phyloP scores from a whole-genome alignment of 345 rosid species.

The Camelina neglecta region DNA sequence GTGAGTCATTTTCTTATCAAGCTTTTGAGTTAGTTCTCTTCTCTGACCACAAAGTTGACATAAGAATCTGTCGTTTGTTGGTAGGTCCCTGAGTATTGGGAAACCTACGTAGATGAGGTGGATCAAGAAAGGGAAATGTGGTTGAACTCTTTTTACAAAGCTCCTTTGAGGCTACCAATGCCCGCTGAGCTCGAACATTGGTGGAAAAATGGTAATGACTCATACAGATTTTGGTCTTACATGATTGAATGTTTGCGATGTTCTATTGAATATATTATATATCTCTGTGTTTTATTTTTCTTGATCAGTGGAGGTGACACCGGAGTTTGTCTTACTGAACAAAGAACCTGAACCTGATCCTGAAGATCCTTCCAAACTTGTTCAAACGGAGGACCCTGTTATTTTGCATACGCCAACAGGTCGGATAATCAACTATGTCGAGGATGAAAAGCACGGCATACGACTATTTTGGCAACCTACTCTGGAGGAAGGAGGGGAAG shows the following conservation, averaged over 20 bases:
- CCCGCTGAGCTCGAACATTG: slow-evolving; percentile 96
- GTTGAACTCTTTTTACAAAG: slow-evolving; percentile 93
- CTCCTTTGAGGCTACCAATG: slow-evolving; percentile 92
- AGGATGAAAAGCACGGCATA: slow-evolving; percentile 83
- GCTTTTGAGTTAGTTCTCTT: slow-evolving; percentile 35
- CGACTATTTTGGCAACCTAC: slow-evolving; percentile 92
- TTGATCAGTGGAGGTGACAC: slow-evolving; percentile 66
- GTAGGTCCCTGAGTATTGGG: slow-evolving; percentile 96
- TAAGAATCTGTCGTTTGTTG: slow-evolving; percentile 30
- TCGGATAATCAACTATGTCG: slow-evolving; percentile 74
- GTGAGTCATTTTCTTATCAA: slow-evolving; percentile 47
- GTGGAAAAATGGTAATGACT: slow-evolving; percentile 74
- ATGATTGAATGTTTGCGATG: slow-evolving; percentile 1
- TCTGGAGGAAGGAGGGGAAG: slow-evolving; percentile 78
- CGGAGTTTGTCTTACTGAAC: slow-evolving; percentile 79
- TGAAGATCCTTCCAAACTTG: slow-evolving; percentile 74
- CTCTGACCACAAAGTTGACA: slow-evolving; percentile 21
- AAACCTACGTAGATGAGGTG: slow-evolving; percentile 79
- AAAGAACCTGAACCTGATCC: slow-evolving; percentile 92
- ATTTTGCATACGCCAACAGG: slow-evolving; percentile 86
- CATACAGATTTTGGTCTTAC: slow-evolving; percentile 25
- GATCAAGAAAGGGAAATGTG: slow-evolving; percentile 94
- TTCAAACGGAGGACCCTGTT: slow-evolving; percentile 75
- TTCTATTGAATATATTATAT: not conserved
- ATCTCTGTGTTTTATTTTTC: slow-evolving; percentile 6